Conservation (phyloP, 2,329 filamentous ascomycete genomes). For the Fusarium transvaalense region DNA sequence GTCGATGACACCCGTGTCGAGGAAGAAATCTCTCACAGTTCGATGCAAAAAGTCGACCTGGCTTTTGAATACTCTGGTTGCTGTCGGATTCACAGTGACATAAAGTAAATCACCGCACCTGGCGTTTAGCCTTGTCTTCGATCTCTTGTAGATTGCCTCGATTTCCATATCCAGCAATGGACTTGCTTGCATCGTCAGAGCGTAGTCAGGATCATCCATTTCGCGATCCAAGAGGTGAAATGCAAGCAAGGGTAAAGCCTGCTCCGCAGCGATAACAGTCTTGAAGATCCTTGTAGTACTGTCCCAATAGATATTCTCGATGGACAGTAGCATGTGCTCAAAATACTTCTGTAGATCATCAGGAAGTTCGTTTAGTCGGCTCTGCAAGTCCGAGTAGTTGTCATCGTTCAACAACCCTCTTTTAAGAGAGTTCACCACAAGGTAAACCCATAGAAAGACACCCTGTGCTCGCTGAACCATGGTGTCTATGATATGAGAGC, state of each 20-base stretch:
- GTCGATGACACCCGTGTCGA: neutral
- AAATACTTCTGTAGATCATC: neutral
- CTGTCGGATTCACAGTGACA: neutral
- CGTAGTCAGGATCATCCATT: neutral
- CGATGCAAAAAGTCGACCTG: neutral
- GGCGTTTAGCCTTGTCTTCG: neutral
- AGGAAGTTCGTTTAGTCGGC: neutral
- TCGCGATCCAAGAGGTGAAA: neutral
- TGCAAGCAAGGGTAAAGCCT: neutral
- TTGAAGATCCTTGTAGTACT: neutral
- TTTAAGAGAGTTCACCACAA: neutral
- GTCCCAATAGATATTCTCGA: neutral
- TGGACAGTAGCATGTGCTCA: neutral
- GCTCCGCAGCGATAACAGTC: neutral
- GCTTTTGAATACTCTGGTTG: neutral
- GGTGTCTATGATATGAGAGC: neutral
- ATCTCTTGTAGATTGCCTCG: neutral
- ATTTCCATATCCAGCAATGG: neutral
- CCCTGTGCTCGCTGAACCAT: neutral
- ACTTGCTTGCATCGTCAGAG: neutral
- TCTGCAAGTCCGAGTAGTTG: neutral
- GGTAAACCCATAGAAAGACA: neutral
- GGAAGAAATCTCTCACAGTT: constrained; percentile 1
- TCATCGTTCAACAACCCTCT: neutral
- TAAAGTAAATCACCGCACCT: neutral